Base-by-base conservation (phyloP, 2,329 filamentous ascomycete species). In the Diaporthe ilicicola region DNA sequence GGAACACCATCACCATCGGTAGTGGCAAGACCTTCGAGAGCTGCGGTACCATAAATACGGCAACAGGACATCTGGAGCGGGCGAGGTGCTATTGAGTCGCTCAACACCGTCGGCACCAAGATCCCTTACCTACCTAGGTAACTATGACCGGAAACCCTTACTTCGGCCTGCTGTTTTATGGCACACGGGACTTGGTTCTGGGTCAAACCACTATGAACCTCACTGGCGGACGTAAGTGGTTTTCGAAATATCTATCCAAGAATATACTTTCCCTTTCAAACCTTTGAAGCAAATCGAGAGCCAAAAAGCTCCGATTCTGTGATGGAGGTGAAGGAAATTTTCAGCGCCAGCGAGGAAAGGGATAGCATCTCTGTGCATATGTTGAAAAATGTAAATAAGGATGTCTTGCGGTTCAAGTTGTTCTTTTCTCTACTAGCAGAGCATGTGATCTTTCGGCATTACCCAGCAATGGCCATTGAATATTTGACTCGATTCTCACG, bases 21-120 rank as follows among this genome's bases (percentile, higher is more conserved):
- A 85, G 83, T 75, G 87, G 87, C 69, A 88, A 88, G 77, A 89
- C 81, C 51, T 89, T 90, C 59, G 88, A 90, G 73, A 87, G 86
- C 39, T 89, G 88, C 76, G 87, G 88, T 51, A 88, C 87, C 54
- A 87, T 90, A 77, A 81, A 89, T 70, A 81, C 0, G 83, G 75
- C 29, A 77, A 76, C 69, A 81, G 78, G 5, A 74, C 29, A 77
- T 76, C 69, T 81, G 78, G 5, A 74, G 76, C 44, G 86, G 84
- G 1, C 83, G 82, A 24, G 88, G 88, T 22, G 86, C 87, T 55
- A 89, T 90, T 61, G 87, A 89, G 77, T 83, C 83, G 0, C 80
- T 84, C 2, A 79, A 84, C 74, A 84, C 85, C 10, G 75, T 77
- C 2, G 83, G 83, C 71, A 87, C 88, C 19, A 78, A 83, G 51